phyloP scores from a whole-genome alignment of 345 rosid species.

The Salix koriyanagi region DNA sequence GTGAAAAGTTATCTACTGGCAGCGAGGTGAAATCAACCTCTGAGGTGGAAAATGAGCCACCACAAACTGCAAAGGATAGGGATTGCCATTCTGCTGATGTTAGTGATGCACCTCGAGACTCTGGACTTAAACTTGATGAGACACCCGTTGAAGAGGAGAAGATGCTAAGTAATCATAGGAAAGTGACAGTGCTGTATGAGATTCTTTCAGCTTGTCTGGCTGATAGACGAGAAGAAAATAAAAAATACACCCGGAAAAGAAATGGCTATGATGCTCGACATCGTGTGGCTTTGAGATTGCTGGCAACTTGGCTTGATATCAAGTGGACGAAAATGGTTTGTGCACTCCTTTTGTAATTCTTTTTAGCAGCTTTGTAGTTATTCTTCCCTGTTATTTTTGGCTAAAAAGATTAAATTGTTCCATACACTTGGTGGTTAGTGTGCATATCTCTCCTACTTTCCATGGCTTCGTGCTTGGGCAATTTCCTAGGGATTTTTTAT shows the following conservation, averaged over 20 bases:
- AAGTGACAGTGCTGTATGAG: constrained; percentile 74
- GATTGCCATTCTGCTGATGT: constrained; percentile 18
- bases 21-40: constrained; percentile 39
- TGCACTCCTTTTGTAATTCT: constrained; percentile 5
- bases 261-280: constrained; percentile 96
- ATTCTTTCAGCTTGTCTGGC: constrained; percentile 93
- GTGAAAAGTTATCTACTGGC: constrained; percentile 48
- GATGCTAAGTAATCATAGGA: constrained; percentile 63
- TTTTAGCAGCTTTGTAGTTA: not conserved
- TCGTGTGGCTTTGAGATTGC: constrained; percentile 74
- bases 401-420: not conserved
- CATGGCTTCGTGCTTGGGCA: too few species aligned
- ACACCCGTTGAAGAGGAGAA: constrained; percentile 56
- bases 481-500: too few species aligned
- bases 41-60: constrained; percentile 16
- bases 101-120: constrained; percentile 20
- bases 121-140: constrained; percentile 37
- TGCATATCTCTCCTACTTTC: too few species aligned
- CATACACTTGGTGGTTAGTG: not conserved
- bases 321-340: constrained; percentile 84
- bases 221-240: constrained; percentile 48
- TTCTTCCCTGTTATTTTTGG: not conserved
- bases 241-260: constrained; percentile 49
- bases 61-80: constrained; percentile 5
- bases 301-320: constrained; percentile 83